A percentile compares a stretch with the other conserved stretches of the same genome.
These are phyloP conservation scores for Quercus berberidifolia DNA, from an alignment of 306 rosid species.

Conservation along the genomic window DNA sequence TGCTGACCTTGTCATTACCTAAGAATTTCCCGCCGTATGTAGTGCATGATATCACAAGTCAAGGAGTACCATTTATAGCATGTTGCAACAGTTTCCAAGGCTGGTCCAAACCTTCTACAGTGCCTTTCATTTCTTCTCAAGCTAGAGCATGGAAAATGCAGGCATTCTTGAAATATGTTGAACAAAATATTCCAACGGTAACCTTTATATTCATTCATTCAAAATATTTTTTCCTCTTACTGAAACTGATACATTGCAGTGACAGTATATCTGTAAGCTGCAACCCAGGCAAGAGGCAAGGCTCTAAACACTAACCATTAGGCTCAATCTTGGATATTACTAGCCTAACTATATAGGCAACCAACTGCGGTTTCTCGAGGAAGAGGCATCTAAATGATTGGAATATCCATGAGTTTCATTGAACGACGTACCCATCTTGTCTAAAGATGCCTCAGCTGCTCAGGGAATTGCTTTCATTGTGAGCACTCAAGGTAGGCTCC, in stretches of 20 bases:
- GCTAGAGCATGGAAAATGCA: no score
- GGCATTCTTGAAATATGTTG: no score
- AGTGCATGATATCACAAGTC: slow-evolving; percentile 53
- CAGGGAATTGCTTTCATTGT: no score
- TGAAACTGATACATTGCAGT: slow-evolving; percentile 40
- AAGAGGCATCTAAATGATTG: slow-evolving; percentile 68
- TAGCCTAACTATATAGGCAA: slow-evolving; percentile 59
- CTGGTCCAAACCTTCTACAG: slow-evolving; percentile 4
- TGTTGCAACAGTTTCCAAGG: slow-evolving; percentile 74
- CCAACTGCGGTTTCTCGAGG: slow-evolving; percentile 40
- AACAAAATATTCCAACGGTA: no score
- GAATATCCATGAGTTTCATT: slow-evolving; percentile 68
- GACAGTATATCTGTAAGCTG: slow-evolving; percentile 72
- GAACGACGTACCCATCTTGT: slow-evolving; percentile 49
- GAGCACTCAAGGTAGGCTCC: no score
- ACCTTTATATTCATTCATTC: no score
- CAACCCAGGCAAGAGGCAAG: slow-evolving; percentile 82
- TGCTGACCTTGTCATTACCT: no score
- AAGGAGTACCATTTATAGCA: slow-evolving; percentile 54
- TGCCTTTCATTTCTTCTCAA: neutral
- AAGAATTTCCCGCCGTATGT: slow-evolving; percentile 32
- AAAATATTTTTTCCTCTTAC: no score
- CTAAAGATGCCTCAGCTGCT: no score
- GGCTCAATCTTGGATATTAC: slow-evolving; percentile 65
- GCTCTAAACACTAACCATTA: slow-evolving; percentile 46